A percentile compares a stretch with the other conserved stretches of the same genome.
Evolutionary conservation across 2,329 filamentous ascomycete genomes (phyloP).

Genomic region (Monilinia aucupariae): DNA sequence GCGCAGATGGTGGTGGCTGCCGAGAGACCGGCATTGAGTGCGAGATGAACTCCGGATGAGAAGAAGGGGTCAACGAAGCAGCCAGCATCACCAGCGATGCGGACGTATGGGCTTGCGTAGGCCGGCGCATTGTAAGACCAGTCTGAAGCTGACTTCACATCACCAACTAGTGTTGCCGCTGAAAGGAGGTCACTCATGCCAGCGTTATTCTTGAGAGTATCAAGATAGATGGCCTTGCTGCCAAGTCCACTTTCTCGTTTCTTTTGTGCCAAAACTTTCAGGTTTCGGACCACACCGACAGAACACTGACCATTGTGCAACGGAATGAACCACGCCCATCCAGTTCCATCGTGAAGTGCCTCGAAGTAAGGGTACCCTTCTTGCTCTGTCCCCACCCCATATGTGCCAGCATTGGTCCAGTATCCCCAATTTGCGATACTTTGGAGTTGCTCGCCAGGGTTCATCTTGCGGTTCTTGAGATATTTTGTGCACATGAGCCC

Average conservation of each 20-base stretch:
- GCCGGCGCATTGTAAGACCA: constrained; percentile 41
- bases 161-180: background rate
- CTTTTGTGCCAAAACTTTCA: background rate
- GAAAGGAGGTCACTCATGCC: no score
- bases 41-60: constrained; percentile 38
- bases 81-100: constrained; percentile 38
- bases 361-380: constrained; percentile 10
- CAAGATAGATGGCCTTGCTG: no score
- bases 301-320: constrained; percentile 3
- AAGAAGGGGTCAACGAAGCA: constrained; percentile 40
- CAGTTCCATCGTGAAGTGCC: constrained; percentile 6
- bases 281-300: constrained; percentile 1
- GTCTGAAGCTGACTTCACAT: background rate
- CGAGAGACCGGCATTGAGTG: constrained; percentile 35
- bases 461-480: constrained; percentile 10
- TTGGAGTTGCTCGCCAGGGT: background rate
- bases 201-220: no score
- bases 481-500: constrained; percentile 8
- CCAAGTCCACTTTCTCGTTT: background rate
- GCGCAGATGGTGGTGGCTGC: background rate
- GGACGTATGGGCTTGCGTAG: constrained; percentile 39
- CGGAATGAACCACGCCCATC: constrained; percentile 14
- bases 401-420: background rate
- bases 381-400: constrained; percentile 5
- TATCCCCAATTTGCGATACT: constrained; percentile 10